Evolutionary conservation across 2,329 filamentous ascomycete species (phyloP), one percentile per base, ranked within the genome.

Genomic region (Alternaria brassicicola): DNA sequence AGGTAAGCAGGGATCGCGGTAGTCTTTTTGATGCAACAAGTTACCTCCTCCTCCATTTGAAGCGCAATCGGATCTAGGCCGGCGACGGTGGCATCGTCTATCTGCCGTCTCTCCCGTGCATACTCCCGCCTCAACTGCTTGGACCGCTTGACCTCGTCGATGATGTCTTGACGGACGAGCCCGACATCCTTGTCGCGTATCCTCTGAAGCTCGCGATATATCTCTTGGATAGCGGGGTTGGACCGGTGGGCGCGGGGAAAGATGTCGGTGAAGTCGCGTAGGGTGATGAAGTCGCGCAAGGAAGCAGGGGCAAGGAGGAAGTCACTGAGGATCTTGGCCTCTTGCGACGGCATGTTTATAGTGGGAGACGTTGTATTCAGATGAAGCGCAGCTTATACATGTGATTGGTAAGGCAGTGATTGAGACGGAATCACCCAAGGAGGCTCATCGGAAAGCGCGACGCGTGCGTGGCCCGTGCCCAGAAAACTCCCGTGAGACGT

Each of bases 151-250:
- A 85, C 83, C 75, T 93, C 89, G n/a, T 79, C 78, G 6, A 83
- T 82, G 57, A 93, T 89, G 66, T 86, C 90, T 75, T 70, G 79
- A 52, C 86, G 83, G 13, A 96, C 88, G 4, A 80, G 76, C 67
- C 94, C 90, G 52, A 92, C 84, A 10, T 89, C 81, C 46, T 84
- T 83, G 61, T 88, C 87, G 53, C 92, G 87, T 72, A 93, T 86
- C 58, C 88, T 84, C 69, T 95, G 90, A 3, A 96, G 83, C 74
- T 95, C 90, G 46, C 90, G 87, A 74, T 96, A 96, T 5, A 97
- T 82, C 0, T 83, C 81, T 55, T 87, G 86, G 46, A 94, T 83
- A 55, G 89, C 87, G 0, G 89, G 85, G 45, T 88, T 89, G 23
- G 83, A 80, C 58, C 88, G 89, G 48, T 88, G 82, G 36, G 85